Evolutionary conservation across 2,329 filamentous ascomycete species (phyloP), one percentile per base, ranked within the genome.

Genomic region (Fusarium verticillioides): DNA sequence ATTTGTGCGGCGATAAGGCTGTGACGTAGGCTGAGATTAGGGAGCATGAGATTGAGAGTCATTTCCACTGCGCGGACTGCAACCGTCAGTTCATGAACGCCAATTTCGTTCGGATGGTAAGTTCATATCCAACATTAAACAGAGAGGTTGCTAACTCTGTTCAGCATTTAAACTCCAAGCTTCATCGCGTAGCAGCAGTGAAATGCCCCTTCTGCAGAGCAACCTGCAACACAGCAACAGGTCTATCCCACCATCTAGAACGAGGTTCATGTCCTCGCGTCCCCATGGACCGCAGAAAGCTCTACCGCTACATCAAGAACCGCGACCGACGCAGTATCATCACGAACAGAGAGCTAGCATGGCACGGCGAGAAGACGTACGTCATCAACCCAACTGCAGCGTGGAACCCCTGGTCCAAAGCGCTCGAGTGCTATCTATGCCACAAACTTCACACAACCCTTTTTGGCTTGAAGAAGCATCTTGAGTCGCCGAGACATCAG

Each of bases 181-280:
- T 78, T 50, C 90, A 92, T 53, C 65, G 52, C 6, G 19, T 28
- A 8, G 39, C 69, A 4, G 9, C 18, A 9, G 59, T 66, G 36
- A 47, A 40, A 6, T 93, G 90, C 59, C 89, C 87, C 0, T 91
- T 89, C 77, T 92, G 90, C 81, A 78, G 81, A 46, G 62, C 42
- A 4, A 32, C 13, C 7, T 88, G 83, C 68, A 81, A 84, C 9
- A 86, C 86, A 0, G 88, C 89, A 4, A 88, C 86, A 1, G 90
- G 88, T 13, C 74, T 91, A 5, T 77, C 82, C 1, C 82, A 90
- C 77, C 88, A 92, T 72, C 79, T 92, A 4, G 90, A 93, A 72
- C 80, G 75, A 2, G 86, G 86, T n/a, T 78, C 82, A 1, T 92
- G 90, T 62, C 83, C 84, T 0, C 78, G 78, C 0, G 85, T 87